phyloP scores from a whole-genome alignment of 2,329 filamentous ascomycete genomes.

The Xylariaceae sp. region DNA sequence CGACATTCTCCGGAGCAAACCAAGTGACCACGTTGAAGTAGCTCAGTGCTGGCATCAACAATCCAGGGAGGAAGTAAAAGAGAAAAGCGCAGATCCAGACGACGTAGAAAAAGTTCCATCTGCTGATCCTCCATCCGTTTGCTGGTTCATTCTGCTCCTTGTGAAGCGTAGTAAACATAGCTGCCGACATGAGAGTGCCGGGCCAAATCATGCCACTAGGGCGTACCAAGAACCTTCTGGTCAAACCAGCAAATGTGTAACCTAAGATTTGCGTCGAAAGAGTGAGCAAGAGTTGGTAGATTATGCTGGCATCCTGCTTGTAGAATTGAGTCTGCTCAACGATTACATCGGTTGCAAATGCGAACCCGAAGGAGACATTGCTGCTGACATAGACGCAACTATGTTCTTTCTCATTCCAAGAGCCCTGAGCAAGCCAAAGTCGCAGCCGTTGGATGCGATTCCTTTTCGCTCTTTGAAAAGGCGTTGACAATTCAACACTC shows the following conservation, averaged over 20 bases:
- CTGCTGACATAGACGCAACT: slow-evolving; percentile 89
- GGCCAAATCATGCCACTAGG: slow-evolving; percentile 94
- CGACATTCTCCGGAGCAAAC: slow-evolving; percentile 86
- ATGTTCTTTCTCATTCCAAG: slow-evolving; percentile 89
- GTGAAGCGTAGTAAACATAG: slow-evolving; percentile 88
- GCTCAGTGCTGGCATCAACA: slow-evolving; percentile 82
- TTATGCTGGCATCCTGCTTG: slow-evolving; percentile 76
- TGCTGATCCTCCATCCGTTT: slow-evolving; percentile 81
- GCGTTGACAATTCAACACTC: slow-evolving; percentile 16
- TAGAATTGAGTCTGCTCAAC: slow-evolving; percentile 92
- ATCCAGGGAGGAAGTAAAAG: slow-evolving; percentile 86
- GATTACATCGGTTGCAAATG: slow-evolving; percentile 88
- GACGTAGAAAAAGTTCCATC: slow-evolving; percentile 83
- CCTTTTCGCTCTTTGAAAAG: slow-evolving; percentile 29
- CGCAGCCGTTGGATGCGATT: slow-evolving; percentile 56
- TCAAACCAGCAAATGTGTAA: slow-evolving; percentile 85
- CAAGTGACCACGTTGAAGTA: slow-evolving; percentile 91
- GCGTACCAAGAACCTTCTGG: slow-evolving; percentile 80
- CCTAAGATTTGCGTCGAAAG: slow-evolving; percentile 87
- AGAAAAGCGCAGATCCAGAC: slow-evolving; percentile 74
- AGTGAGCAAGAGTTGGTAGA: slow-evolving; percentile 82
- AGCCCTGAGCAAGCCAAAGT: slow-evolving; percentile 79
- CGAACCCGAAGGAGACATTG: slow-evolving; percentile 88
- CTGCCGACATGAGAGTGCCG: slow-evolving; percentile 83
- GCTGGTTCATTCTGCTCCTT: slow-evolving; percentile 83